Conservation (phyloP, 495 filamentous ascomycete species). For the Oleoguttula mirabilis region DNA sequence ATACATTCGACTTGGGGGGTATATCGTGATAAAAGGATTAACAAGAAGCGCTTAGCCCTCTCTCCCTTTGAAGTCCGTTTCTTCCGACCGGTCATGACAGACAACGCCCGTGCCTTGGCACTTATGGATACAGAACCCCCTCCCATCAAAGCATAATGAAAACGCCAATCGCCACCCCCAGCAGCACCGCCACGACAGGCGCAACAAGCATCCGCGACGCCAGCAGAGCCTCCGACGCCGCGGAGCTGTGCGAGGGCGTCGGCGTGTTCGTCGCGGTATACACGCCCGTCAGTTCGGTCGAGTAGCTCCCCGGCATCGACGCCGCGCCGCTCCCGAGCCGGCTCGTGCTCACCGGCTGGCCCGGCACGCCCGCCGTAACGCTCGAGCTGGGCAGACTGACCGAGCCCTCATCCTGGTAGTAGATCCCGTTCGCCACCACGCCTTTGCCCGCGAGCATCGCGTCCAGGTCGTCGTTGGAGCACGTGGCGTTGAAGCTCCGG, state of each 20-base stretch:
- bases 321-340: slow-evolving; percentile 5
- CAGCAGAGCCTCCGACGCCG: slow-evolving; percentile 3
- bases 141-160: slow-evolving; percentile 6
- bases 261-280: slow-evolving; percentile 30
- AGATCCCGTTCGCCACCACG: slow-evolving; percentile 37
- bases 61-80: no score
- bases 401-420: slow-evolving; percentile 37
- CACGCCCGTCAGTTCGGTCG: slow-evolving; percentile 24
- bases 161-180: slow-evolving; percentile 3
- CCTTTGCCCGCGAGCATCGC: slow-evolving; percentile 35
- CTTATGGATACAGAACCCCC: no score
- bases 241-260: slow-evolving; percentile 10
- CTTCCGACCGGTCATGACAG: no score
- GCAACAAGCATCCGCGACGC: neutral
- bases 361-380: slow-evolving; percentile 28
- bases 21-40: no score
- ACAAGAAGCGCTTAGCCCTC: no score
- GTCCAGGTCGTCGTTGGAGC: slow-evolving; percentile 35
- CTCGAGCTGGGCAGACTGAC: slow-evolving; percentile 26
- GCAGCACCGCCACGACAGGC: neutral
- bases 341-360: slow-evolving; percentile 12
- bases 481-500: slow-evolving; percentile 39
- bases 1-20: no score
- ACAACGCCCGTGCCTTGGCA: no score
- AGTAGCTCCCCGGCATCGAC: neutral